These are phyloP conservation scores for Suillus subalutaceus DNA, from an alignment of 768 basidiomycete species.

Conservation along the genomic window DNA sequence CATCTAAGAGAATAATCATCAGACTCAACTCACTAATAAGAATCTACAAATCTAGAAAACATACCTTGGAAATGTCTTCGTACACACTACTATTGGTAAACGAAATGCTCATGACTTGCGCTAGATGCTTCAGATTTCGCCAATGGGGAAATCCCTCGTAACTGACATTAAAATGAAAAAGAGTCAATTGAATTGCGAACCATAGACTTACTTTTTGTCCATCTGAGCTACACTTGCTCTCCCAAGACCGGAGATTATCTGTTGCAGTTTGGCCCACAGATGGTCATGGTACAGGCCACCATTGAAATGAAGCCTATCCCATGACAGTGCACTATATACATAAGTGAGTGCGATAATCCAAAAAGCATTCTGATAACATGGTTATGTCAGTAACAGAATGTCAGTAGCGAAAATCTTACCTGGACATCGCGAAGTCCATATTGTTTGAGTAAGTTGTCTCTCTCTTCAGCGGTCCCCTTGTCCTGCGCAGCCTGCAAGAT, in stretches of 20 bases:
- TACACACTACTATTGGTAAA: constrained; percentile 39
- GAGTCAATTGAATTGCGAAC: neutral
- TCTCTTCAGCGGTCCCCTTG: no score
- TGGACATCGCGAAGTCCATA: neutral
- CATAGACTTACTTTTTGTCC: constrained; percentile 10
- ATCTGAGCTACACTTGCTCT: neutral
- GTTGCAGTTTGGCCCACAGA: neutral
- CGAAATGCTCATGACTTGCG: constrained; percentile 22
- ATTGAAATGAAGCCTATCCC: neutral
- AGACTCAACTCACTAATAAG: neutral
- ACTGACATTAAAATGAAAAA: neutral
- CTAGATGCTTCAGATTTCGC: constrained; percentile 37
- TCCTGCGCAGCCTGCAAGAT: neutral
- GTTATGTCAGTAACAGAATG: neutral
- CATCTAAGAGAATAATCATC: constrained; percentile 20
- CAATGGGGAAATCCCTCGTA: constrained; percentile 29
- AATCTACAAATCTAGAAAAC: neutral
- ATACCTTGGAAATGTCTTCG: constrained; percentile 40
- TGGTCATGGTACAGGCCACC: neutral
- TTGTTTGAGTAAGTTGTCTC: neutral
- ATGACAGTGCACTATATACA: neutral
- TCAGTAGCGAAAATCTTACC: neutral
- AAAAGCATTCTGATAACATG: neutral
- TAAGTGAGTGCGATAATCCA: neutral
- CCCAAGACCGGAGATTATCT: no score